A percentile compares a stretch with the other conserved stretches of the same genome.
phyloP scores from a whole-genome alignment of 768 basidiomycete genomes.

The Phylloporus arenicola region DNA sequence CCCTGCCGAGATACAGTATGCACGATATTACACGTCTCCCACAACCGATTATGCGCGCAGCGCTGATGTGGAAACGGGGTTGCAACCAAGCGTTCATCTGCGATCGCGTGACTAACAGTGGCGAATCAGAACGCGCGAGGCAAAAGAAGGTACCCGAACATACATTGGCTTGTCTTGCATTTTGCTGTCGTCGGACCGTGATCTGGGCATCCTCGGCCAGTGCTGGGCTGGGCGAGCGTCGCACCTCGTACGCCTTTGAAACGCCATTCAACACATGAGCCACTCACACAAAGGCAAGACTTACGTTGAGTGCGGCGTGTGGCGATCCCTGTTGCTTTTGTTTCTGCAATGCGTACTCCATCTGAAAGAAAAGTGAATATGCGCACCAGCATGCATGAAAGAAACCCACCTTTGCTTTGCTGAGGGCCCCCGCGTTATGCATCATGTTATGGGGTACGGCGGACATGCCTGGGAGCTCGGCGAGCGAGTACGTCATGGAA shows the following conservation, averaged over 20 bases:
- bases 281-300: conserved; percentile 5
- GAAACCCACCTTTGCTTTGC: conserved; percentile 25
- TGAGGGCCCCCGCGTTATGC: conserved; percentile 27
- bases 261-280: neutral
- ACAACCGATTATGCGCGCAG: conserved; percentile 18
- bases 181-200: conserved; percentile 29
- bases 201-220: conserved; percentile 28
- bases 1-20: conserved; percentile 20
- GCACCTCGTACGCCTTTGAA: conserved; percentile 24
- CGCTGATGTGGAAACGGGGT: conserved; percentile 14
- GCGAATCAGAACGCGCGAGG: conserved; percentile 10
- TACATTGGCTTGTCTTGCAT: conserved; percentile 19
- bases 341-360: conserved; percentile 29
- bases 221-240: conserved; percentile 31
- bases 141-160: neutral
- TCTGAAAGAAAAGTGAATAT: conserved; percentile 18
- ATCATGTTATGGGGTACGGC: conserved; percentile 28
- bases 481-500: conserved; percentile 31
- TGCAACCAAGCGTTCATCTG: conserved; percentile 20
- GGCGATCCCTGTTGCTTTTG: conserved; percentile 26
- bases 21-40: conserved; percentile 10
- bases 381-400: neutral
- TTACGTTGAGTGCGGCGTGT: conserved; percentile 24
- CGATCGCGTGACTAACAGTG: conserved; percentile 26
- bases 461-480: conserved; percentile 28